A percentile compares a stretch with the other conserved stretches of the same genome.
Conservation (phyloP, 306 rosid species). For the Oxytropis ochrocephala region DNA sequence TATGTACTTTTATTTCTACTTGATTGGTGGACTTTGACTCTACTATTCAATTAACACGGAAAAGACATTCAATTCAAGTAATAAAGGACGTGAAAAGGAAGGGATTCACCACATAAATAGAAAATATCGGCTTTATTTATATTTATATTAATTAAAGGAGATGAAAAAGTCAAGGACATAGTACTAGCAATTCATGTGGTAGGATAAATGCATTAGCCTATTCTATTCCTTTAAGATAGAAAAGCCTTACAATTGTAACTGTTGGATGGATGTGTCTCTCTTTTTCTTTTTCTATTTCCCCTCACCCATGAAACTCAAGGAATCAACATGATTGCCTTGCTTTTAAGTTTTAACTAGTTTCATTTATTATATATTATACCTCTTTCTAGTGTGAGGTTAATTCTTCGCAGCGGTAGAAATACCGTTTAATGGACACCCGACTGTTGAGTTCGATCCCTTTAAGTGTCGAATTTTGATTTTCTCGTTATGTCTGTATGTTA, state of each 20-base stretch:
- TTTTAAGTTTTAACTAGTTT: constrained; percentile 19
- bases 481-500: no score
- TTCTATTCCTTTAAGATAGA: background rate
- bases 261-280: constrained; percentile 9
- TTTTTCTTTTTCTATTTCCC: constrained; percentile 5
- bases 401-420: no score
- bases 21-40: constrained; percentile 6
- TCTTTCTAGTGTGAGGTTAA: no score
- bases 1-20: background rate
- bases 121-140: background rate
- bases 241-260: background rate
- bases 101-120: background rate
- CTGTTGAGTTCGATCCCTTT: no score
- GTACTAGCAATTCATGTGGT: constrained; percentile 1
- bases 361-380: no score
- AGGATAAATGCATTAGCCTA: constrained; percentile 29
- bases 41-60: constrained; percentile 12
- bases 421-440: no score
- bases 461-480: no score
- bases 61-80: background rate
- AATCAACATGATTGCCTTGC: constrained; percentile 30
- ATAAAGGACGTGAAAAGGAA: background rate
- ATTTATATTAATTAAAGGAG: background rate
- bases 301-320: constrained; percentile 3
- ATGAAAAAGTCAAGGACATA: constrained; percentile 30